phyloP scores from a whole-genome alignment of 1,139 yeast genomes.

The Geotrichum cucujoidarum region DNA sequence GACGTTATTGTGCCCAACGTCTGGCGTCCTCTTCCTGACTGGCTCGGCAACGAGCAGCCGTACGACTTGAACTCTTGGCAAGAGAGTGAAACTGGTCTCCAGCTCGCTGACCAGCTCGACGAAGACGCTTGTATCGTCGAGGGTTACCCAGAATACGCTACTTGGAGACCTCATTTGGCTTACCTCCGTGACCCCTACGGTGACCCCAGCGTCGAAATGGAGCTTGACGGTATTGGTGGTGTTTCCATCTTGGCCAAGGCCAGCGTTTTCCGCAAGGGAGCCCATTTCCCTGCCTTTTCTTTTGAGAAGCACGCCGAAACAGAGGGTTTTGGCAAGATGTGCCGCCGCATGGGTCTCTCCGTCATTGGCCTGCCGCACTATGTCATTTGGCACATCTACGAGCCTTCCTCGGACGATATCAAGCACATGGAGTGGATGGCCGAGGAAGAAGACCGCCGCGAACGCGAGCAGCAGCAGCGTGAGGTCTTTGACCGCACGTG shows the following conservation, averaged over 20 bases:
- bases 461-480: slow-evolving; percentile 60
- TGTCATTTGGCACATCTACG: slow-evolving; percentile 89
- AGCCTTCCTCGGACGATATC: slow-evolving; percentile 79
- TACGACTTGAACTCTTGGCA: slow-evolving; percentile 90
- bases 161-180: slow-evolving; percentile 90
- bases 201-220: slow-evolving; percentile 81
- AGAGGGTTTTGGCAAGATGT: slow-evolving; percentile 85
- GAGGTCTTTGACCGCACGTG: slow-evolving; percentile 71
- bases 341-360: slow-evolving; percentile 72
- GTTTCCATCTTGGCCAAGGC: slow-evolving; percentile 81
- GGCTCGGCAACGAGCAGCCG: slow-evolving; percentile 86
- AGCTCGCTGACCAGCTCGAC: slow-evolving; percentile 67
- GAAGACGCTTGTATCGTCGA: slow-evolving; percentile 90
- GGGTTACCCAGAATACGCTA: slow-evolving; percentile 90
- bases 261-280: slow-evolving; percentile 69
- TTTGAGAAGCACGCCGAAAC: slow-evolving; percentile 91
- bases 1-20: slow-evolving; percentile 81
- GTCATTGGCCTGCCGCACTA: slow-evolving; percentile 86
- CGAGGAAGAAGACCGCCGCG: slow-evolving; percentile 72
- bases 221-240: slow-evolving; percentile 87
- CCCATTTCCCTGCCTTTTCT: slow-evolving; percentile 86
- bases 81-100: slow-evolving; percentile 77
- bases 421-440: slow-evolving; percentile 98
- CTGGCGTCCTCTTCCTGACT: slow-evolving; percentile 88
- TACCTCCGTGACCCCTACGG: slow-evolving; percentile 83